Evolutionary conservation across 169 alveolate species (phyloP).

Genomic region (Cyclospora cayetanensis): DNA sequence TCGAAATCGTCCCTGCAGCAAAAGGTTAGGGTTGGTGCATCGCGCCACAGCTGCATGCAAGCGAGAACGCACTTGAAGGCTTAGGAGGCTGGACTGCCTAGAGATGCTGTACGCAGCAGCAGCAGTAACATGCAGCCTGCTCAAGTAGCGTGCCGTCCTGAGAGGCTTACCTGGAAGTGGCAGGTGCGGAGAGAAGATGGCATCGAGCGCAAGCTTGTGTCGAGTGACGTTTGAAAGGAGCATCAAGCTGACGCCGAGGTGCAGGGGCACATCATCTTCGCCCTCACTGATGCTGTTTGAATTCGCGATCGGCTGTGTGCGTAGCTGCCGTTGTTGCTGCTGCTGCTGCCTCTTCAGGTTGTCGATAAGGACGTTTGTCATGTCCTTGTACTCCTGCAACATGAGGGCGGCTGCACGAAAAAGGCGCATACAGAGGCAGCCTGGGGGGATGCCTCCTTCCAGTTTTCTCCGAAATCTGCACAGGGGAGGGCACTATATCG

Average conservation of each 20-base stretch:
- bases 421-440: neutral
- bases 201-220: neutral
- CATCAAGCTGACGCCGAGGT: conserved; percentile 21
- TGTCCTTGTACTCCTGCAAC: conserved; percentile 41
- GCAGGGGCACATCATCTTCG: conserved; percentile 41
- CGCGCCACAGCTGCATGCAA: neutral
- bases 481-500: too few species aligned
- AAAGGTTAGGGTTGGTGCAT: neutral
- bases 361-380: neutral
- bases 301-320: neutral
- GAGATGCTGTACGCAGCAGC: neutral
- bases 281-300: neutral
- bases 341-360: neutral
- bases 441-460: too few species aligned
- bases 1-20: too few species aligned
- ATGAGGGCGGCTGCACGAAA: conserved; percentile 25
- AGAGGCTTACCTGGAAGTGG: conserved; percentile 28
- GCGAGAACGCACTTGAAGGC: too few species aligned
- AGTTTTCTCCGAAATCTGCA: neutral
- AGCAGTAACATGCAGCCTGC: neutral
- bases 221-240: conserved; percentile 10
- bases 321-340: neutral
- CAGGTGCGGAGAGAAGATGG: conserved; percentile 13
- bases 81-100: too few species aligned
- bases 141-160: neutral